phyloP scores from a whole-genome alignment of 306 rosid species.

The Castanea mollissima region DNA sequence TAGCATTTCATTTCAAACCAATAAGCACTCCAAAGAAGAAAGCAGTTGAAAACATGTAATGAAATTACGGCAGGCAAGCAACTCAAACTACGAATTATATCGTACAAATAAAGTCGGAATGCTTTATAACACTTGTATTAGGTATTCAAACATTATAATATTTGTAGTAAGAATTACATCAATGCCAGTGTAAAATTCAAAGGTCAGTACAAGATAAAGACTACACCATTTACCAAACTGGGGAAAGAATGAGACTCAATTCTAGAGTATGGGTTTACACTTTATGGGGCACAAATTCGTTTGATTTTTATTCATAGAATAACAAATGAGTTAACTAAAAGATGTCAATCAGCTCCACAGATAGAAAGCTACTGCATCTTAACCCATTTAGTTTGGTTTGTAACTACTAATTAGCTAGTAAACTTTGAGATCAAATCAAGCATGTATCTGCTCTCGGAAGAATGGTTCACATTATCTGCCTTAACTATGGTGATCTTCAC shows the following conservation, averaged over 20 bases:
- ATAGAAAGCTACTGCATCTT: slow-evolving; percentile 7
- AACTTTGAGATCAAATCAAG: slow-evolving; percentile 61
- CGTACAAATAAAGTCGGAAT: neutral
- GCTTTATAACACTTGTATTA: neutral
- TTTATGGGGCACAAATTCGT: neutral
- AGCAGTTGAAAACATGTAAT: neutral
- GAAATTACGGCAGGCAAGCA: neutral
- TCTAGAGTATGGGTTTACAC: slow-evolving; percentile 3
- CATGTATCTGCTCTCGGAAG: slow-evolving; percentile 68
- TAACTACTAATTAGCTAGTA: slow-evolving; percentile 33
- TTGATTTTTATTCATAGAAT: neutral
- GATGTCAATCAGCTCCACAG: neutral
- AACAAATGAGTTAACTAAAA: slow-evolving; percentile 2
- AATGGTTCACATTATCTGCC: slow-evolving; percentile 72
- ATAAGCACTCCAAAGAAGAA: neutral
- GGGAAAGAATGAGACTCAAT: slow-evolving; percentile 5
- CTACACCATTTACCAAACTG: neutral
- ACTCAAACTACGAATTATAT: neutral
- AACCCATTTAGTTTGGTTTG: neutral
- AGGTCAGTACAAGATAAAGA: neutral
- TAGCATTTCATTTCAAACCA: neutral
- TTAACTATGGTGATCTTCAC: slow-evolving; percentile 83
- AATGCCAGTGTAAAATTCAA: neutral
- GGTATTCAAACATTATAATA: neutral
- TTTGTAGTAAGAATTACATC: neutral